phyloP scores from a whole-genome alignment of 2,329 filamentous ascomycete species.

The Teratosphaeria nubilosa region DNA sequence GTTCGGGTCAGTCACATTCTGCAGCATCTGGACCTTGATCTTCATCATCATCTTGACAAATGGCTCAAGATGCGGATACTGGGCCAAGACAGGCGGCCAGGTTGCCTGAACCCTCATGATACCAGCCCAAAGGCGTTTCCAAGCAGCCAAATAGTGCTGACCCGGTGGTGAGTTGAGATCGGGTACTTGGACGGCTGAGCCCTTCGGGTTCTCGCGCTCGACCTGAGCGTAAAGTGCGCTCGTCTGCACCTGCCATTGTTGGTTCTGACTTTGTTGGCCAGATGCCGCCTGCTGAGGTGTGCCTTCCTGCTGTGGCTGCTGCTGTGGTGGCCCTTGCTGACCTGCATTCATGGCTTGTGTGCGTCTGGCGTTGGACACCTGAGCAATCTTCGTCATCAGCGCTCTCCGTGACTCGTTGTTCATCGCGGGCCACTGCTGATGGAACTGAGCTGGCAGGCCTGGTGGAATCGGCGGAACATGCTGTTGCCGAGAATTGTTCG shows the following conservation, averaged over 20 bases:
- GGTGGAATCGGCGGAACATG: background rate
- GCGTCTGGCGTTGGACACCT: constrained; percentile 1
- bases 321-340: constrained; percentile 10
- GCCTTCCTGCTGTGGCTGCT: constrained; percentile 3
- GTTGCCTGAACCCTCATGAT: constrained; percentile 15
- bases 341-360: constrained; percentile 17
- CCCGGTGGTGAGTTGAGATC: constrained; percentile 9
- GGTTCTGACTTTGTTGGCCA: background rate
- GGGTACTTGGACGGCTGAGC: constrained; percentile 16
- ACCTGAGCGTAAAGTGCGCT: constrained; percentile 13
- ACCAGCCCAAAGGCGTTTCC: constrained; percentile 14
- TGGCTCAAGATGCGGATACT: constrained; percentile 12
- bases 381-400: constrained; percentile 14
- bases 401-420: constrained; percentile 11
- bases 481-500: constrained; percentile 11
- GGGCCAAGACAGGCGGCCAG: constrained; percentile 11
- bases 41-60: constrained; percentile 17
- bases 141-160: constrained; percentile 10
- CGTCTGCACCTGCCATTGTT: background rate
- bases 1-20: constrained; percentile 16
- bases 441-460: background rate
- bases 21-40: constrained; percentile 16
- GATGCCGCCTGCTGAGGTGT: background rate
- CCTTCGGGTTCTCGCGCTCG: constrained; percentile 14
- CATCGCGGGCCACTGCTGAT: constrained; percentile 18